Evolutionary conservation across 805 yeast genomes (phyloP).

Genomic region (Hanseniaspora singularis): DNA sequence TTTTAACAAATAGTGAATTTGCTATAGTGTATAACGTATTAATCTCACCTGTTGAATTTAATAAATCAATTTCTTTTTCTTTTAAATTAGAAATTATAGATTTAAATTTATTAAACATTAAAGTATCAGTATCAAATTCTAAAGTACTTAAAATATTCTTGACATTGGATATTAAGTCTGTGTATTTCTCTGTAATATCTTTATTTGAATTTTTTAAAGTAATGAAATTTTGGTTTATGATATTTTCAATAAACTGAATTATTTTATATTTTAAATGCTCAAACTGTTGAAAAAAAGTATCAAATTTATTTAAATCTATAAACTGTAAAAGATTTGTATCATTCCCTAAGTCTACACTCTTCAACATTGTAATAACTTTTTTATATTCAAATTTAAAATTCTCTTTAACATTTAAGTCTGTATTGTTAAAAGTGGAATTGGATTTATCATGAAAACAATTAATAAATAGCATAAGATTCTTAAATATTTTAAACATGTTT

Average conservation of each 20-base stretch:
- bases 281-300: slow-evolving; percentile 27
- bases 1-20: slow-evolving; percentile 10
- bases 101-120: slow-evolving; percentile 11
- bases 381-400: background rate
- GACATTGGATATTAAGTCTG: background rate
- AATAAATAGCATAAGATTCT: background rate
- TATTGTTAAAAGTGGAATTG: background rate
- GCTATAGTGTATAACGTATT: slow-evolving; percentile 9
- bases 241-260: slow-evolving; percentile 19
- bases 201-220: background rate
- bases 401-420: background rate
- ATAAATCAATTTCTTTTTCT: background rate
- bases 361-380: slow-evolving; percentile 2
- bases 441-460: background rate
- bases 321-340: slow-evolving; percentile 27
- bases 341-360: slow-evolving; percentile 21
- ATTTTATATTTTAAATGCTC: slow-evolving; percentile 19
- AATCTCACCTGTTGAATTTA: background rate
- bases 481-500: background rate
- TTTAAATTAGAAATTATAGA: background rate
- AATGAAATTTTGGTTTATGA: background rate
- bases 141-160: background rate
- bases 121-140: slow-evolving; percentile 10
- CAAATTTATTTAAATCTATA: slow-evolving; percentile 27
- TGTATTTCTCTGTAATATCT: background rate